phyloP scores from a whole-genome alignment of 768 basidiomycete genomes.

The Amanita brunnescens region DNA sequence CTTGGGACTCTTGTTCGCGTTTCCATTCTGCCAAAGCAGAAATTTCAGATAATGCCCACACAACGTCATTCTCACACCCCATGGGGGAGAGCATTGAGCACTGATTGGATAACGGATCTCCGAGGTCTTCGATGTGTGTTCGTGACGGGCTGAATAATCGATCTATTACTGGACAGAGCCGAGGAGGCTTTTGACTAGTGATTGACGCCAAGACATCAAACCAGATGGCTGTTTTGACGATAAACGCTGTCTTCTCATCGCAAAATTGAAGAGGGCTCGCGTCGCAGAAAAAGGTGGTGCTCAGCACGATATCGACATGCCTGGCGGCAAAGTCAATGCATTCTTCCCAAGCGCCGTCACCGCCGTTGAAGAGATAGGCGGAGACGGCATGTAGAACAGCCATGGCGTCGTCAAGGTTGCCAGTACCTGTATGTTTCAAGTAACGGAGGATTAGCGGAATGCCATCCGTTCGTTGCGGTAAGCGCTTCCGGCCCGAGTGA shows the following conservation, averaged over 20 bases:
- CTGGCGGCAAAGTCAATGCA: slow-evolving; percentile 56
- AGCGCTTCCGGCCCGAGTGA: not conserved
- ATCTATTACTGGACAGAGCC: slow-evolving; percentile 47
- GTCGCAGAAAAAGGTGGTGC: slow-evolving; percentile 24
- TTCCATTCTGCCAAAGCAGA: slow-evolving; percentile 64
- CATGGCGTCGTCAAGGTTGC: slow-evolving; percentile 63
- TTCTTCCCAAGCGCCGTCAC: slow-evolving; percentile 55
- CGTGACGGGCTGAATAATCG: slow-evolving; percentile 42
- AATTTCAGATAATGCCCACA: slow-evolving; percentile 74
- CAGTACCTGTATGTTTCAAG: slow-evolving; percentile 8
- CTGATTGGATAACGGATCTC: slow-evolving; percentile 18
- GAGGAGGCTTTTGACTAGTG: slow-evolving; percentile 53
- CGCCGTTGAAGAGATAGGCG: slow-evolving; percentile 70
- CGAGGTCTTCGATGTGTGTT: slow-evolving; percentile 30
- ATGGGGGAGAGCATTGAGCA: slow-evolving; percentile 76
- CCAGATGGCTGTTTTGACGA: slow-evolving; percentile 81
- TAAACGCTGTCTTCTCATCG: slow-evolving; percentile 50
- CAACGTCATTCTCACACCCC: slow-evolving; percentile 76
- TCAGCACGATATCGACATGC: slow-evolving; percentile 39
- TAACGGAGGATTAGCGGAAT: slow-evolving; percentile 4
- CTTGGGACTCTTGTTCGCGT: slow-evolving; percentile 24
- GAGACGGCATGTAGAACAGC: slow-evolving; percentile 72
- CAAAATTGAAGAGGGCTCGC: slow-evolving; percentile 37
- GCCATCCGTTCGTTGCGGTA: not conserved
- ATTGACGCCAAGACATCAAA: slow-evolving; percentile 78